Percentiles rank a stretch among this genome's conserved stretches.
Evolutionary conservation across 805 yeast species (phyloP).

Genomic region (Candida adriatica): DNA sequence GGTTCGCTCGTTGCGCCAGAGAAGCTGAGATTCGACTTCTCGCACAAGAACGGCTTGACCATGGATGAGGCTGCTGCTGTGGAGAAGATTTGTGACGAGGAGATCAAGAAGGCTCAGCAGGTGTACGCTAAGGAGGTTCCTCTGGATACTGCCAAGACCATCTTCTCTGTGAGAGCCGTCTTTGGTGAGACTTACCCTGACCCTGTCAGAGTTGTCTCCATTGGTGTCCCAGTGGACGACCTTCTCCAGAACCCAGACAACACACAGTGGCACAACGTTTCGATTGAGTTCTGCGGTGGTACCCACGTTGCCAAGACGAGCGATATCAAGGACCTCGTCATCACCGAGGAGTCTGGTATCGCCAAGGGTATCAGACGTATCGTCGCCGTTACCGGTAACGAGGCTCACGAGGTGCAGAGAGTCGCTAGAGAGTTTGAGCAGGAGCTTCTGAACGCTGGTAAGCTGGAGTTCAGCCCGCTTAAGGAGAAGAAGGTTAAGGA

Average conservation of each 20-base stretch:
- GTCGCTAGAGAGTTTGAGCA: slow-evolving; percentile 66
- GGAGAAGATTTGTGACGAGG: slow-evolving; percentile 66
- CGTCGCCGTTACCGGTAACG: slow-evolving; percentile 92
- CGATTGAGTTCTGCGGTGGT: slow-evolving; percentile 98
- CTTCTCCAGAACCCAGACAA: slow-evolving; percentile 64
- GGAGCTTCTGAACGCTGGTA: slow-evolving; percentile 51
- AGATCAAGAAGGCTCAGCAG: slow-evolving; percentile 59
- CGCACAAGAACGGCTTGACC: slow-evolving; percentile 81
- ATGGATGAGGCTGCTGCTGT: slow-evolving; percentile 65
- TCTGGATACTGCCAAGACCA: slow-evolving; percentile 62
- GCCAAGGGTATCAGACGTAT: slow-evolving; percentile 98
- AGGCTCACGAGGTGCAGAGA: slow-evolving; percentile 86
- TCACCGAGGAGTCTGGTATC: slow-evolving; percentile 93
- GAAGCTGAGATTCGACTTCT: slow-evolving; percentile 91
- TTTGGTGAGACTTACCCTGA: slow-evolving; percentile 99
- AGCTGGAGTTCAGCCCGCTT: slow-evolving; percentile 61
- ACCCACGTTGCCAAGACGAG: slow-evolving; percentile 92
- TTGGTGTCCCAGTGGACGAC: slow-evolving; percentile 86
- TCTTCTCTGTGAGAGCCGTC: slow-evolving; percentile 89
- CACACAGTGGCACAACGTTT: slow-evolving; percentile 66
- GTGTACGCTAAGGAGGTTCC: slow-evolving; percentile 85
- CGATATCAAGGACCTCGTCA: slow-evolving; percentile 85
- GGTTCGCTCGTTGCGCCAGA: slow-evolving; percentile 97
- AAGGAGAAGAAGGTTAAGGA: slow-evolving; percentile 83
- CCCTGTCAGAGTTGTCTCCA: slow-evolving; percentile 96